Base-by-base conservation (phyloP, 2,329 filamentous ascomycete species). In the Aspergillus pseudoviridinutans region DNA sequence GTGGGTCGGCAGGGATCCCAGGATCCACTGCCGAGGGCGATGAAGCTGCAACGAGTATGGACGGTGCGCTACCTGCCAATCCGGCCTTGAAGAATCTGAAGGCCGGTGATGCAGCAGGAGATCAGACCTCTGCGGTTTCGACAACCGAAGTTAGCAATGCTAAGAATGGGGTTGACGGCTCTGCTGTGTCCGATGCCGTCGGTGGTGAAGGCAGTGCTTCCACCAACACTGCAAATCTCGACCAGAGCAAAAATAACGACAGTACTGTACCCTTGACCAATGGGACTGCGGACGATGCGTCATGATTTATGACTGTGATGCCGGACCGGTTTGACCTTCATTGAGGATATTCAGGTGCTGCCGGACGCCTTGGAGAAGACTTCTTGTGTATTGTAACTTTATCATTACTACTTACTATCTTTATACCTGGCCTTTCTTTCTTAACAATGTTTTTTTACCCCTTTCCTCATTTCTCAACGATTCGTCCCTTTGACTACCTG, bases 261-360 rank as follows among this genome's bases (percentile, higher is more conserved):
- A 53, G 59, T 60, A 44, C 71, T 72, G 35, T 70, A 70, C 24
- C 77, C 76, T 47, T 77, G 69, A 63, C 75, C 29, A 80, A 90
- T 83, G 86, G 87, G 81, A 74, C 81, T 78, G 61, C 78, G 75
- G 61, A 82, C 80, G 65, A 88, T 79, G 73, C 82, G 38, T 64
- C 61, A 59, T 64, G 60, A 65, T 60, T n/a, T 58, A 58, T 63
- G 55, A 62, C 50, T 51, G 38, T 42, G 9, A 32, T 20, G 29
- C 20, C 32, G 32, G 14, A 17, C 32, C 32, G 32, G 14, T 7
- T 14, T 38, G 14, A 17, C 14, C 12, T 38, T 38, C 32, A 17
- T 38, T 38, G 32, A 38, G 32, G 32, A 44, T 44, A 22, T 22
- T 22, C n/a, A 44, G 41, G 9, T 51, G 27, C 50, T 44, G 51